Conservation (phyloP, 2,329 filamentous ascomycete species). For the Aurifilum marmelostoma region DNA sequence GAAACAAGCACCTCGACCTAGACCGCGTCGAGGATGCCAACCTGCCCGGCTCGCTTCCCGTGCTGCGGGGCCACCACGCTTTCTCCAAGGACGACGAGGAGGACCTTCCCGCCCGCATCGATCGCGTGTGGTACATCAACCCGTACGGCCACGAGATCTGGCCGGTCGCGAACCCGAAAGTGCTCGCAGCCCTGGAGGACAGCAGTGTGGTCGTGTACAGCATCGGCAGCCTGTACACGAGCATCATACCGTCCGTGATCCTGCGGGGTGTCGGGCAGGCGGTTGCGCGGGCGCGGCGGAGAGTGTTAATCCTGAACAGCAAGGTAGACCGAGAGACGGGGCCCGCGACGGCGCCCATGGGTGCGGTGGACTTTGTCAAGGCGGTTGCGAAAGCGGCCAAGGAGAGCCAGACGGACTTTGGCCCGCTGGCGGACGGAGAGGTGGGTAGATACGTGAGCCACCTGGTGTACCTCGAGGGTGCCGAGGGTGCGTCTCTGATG, state of each 20-base stretch:
- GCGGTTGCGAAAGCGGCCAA: constrained; percentile 77
- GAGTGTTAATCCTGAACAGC: constrained; percentile 85
- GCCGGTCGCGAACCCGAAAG: constrained; percentile 80
- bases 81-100: constrained; percentile 79
- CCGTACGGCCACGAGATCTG: constrained; percentile 97
- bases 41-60: constrained; percentile 78
- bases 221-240: constrained; percentile 93
- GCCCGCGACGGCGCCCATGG: constrained; percentile 65
- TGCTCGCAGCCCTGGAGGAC: constrained; percentile 67
- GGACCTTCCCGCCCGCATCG: constrained; percentile 76
- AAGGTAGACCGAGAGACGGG: constrained; percentile 86
- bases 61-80: constrained; percentile 75
- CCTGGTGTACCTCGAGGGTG: constrained; percentile 75
- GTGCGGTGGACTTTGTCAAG: constrained; percentile 78
- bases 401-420: constrained; percentile 60
- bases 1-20: constrained; percentile 54
- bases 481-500: constrained; percentile 51
- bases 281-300: constrained; percentile 58
- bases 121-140: constrained; percentile 94
- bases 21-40: constrained; percentile 79
- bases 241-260: constrained; percentile 80
- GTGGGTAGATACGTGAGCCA: constrained; percentile 77
- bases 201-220: constrained; percentile 80
- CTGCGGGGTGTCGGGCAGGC: constrained; percentile 73
- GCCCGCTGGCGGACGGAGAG: constrained; percentile 37